Evolutionary conservation across 805 yeast species (phyloP), one percentile per base, ranked within the genome.

Genomic region (Saccharomycopsis malanga): DNA sequence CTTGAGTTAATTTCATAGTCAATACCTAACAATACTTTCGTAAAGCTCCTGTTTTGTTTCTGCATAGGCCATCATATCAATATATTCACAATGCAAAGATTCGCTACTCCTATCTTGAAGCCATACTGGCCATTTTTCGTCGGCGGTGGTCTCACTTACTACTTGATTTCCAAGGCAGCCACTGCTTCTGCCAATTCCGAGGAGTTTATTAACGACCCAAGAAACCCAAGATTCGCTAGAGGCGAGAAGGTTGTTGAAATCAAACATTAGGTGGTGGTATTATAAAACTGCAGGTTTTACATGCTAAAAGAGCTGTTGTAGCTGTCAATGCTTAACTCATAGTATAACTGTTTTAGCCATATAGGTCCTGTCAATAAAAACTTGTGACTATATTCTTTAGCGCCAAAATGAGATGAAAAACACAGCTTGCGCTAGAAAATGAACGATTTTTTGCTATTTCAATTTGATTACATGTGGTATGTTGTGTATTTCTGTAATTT

Each of bases 141-240:
- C 62, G 94, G 93, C 64, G 88, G 91, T 49, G 83, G 71, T 57
- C 62, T 78, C 57, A 78, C 91, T 58, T 82, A 78, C 74, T 82
- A 71, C 71, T 73, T 80, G 57, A 72, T 86, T 60, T 74, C 77
- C 66, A 79, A 81, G 71, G 82, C 78, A 45, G 80, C 87, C 54
- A 68, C 66, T 53, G 82, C 83, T 53, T 75, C 86, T 58, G 72
- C 79, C 67, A 73, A 80, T 74, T 73, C 91, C 48, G 76, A 74
- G 54, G 94, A 86, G 71, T 87, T 81, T 74, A 79, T 81, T 70
- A 87, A 87, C 68, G 96, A 87, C 71, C 96, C 96, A 73, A 85
- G 95, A 77, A 87, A 87, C 75, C 96, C 96, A 69, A 83, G 94
- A 73, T 84, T 86, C 65, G 72, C 73, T 56, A 69, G 69, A 58